Evolutionary conservation across 768 basidiomycete species (phyloP), one percentile per base, ranked within the genome.

Genomic region (Calocera viscosa): DNA sequence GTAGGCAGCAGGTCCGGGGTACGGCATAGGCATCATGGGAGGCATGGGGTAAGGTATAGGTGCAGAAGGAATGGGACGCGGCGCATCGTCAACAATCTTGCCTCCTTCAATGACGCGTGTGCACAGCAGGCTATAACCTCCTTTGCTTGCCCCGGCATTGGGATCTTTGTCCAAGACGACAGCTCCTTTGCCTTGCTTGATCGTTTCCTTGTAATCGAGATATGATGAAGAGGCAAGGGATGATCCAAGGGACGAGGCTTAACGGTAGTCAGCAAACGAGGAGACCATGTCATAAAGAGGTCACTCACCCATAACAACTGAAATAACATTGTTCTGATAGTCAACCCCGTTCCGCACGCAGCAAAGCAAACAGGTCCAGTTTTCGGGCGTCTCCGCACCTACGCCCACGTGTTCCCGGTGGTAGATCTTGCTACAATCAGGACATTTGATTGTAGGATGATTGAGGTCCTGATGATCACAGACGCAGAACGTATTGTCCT

Each of bases 381-480:
- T 32, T 10, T 60, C 53, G 10, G 53, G 53, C 26, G 53, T 30
- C 53, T 60, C 53, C 2, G 53, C 24, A 8, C 53, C 26, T 2
- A 60, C 22, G 10, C 53, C 53, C 5, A 60, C 53, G 30, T 60
- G 53, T 60, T 60, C 53, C 16, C 53, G 2, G 22, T 60, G 53
- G 19, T 28, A 60, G 14, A 32, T 10, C 30, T 60, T 60, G 19
- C 22, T 7, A 30, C 53, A 60, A 10, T 32, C 16, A 7, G 53
- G 30, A 60, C 53, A 60, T 32, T 12, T 60, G 53, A 60, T 60
- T 22, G 53, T 60, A 8, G 53, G 53, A 32, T 60, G 53, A 32
- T 60, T 30, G 10, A 32, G 30, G 10, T 60, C 53, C 22, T 60
- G 5, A 32, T 60, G 53, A 30, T 26, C 53, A 26, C 53, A 60